Conservation (phyloP, 192 early-diverging fungal species). For the Backusella mclennaniae region DNA sequence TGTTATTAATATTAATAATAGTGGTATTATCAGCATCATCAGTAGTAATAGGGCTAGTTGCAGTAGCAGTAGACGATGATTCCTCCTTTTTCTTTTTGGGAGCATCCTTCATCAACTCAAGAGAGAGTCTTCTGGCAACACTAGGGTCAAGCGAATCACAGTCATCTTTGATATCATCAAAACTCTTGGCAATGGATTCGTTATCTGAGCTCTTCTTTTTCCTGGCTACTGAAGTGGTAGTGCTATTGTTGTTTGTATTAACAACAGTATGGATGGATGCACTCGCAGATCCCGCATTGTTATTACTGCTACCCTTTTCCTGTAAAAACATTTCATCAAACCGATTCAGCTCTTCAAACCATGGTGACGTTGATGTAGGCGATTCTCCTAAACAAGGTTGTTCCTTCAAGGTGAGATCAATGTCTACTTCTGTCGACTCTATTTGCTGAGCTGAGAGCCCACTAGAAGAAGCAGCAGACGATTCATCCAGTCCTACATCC, state of each 20-base stretch:
- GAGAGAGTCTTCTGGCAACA: slow-evolving; percentile 30
- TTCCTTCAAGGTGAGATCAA: neutral
- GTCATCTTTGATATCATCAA: slow-evolving; percentile 2
- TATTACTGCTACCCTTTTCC: neutral
- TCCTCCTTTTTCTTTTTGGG: slow-evolving; percentile 15
- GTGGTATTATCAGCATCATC: neutral
- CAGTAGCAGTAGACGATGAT: neutral
- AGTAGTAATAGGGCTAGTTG: no score
- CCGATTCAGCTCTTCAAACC: slow-evolving; percentile 19
- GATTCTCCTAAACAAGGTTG: slow-evolving; percentile 25
- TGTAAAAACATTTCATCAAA: slow-evolving; percentile 16
- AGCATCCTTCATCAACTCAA: slow-evolving; percentile 33
- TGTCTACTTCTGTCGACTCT: neutral
- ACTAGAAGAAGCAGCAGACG: neutral
- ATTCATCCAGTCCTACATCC: slow-evolving; percentile 39
- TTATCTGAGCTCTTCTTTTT: neutral
- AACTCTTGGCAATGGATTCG: neutral
- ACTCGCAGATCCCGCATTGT: neutral
- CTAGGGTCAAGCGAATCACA: slow-evolving; percentile 15
- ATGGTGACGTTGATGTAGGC: slow-evolving; percentile 17
- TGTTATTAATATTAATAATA: no score
- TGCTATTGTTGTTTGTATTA: neutral
- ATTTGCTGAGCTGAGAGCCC: neutral
- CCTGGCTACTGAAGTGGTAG: neutral
- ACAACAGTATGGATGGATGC: neutral